phyloP scores from a whole-genome alignment of 2,329 filamentous ascomycete species.

The Coniochaeta sp. region DNA sequence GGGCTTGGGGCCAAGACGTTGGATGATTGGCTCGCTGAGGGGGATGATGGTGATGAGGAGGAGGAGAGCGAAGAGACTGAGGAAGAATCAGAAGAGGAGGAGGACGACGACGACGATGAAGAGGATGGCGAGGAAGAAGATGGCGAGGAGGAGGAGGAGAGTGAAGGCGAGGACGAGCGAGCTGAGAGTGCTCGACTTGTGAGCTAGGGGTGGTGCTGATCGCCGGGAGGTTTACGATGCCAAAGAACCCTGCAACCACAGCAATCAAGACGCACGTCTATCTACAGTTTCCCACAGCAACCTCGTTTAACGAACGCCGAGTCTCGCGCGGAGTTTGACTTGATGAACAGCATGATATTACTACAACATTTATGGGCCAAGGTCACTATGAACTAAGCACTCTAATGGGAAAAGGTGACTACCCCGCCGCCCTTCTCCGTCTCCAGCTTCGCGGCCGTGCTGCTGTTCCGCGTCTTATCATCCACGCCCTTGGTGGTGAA shows the following conservation, averaged over 20 bases:
- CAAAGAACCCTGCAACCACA: not conserved
- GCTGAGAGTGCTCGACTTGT: constrained; percentile 2
- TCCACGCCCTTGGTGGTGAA: constrained; percentile 9
- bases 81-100: constrained; percentile 40
- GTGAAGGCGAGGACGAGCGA: constrained; percentile 25
- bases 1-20: constrained; percentile 63
- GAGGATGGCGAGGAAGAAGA: constrained; percentile 42
- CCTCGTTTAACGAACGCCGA: too few relatives aligned
- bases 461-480: constrained; percentile 13
- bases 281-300: too few relatives aligned
- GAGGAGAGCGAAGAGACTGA: constrained; percentile 44
- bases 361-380: not conserved
- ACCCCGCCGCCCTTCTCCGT: not conserved
- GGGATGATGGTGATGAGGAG: constrained; percentile 50
- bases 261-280: too few relatives aligned
- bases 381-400: not conserved
- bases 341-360: not conserved
- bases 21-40: constrained; percentile 87
- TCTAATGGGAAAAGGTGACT: not conserved
- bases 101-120: constrained; percentile 42
- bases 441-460: constrained; percentile 14
- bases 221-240: too few relatives aligned
- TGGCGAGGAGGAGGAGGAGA: constrained; percentile 33
- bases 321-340: not conserved
- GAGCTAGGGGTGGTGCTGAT: not conserved